Percentiles rank a stretch among this genome's conserved stretches.
phyloP scores from a whole-genome alignment of 768 basidiomycete genomes.

The Boletus coccyginus region DNA sequence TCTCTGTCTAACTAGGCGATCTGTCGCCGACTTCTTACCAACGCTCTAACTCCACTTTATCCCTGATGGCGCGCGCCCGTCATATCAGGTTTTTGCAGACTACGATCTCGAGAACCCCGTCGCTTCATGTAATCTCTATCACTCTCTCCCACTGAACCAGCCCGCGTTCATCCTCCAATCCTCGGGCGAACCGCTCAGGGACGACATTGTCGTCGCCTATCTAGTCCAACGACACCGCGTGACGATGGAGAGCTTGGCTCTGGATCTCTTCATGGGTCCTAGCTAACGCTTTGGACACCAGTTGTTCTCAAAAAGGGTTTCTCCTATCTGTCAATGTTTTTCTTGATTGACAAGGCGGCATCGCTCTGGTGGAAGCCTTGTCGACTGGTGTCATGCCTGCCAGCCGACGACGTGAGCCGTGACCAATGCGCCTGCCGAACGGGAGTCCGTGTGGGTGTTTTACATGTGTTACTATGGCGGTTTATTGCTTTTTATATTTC shows the following conservation, averaged over 20 bases:
- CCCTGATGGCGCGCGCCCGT: background rate
- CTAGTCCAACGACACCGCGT: slow-evolving; percentile 27
- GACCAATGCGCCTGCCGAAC: no score
- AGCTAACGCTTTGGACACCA: background rate
- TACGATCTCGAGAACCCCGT: slow-evolving; percentile 22
- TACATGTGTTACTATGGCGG: no score
- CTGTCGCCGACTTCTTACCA: background rate
- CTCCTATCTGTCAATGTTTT: background rate
- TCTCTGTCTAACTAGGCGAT: background rate
- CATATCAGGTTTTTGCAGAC: slow-evolving; percentile 21
- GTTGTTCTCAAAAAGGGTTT: background rate
- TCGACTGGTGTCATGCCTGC: background rate
- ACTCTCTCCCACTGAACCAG: background rate
- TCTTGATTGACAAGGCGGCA: background rate
- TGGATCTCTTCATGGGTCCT: slow-evolving; percentile 26
- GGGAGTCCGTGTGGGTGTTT: no score
- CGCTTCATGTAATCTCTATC: slow-evolving; percentile 22
- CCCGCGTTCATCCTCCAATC: slow-evolving; percentile 25
- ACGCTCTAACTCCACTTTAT: background rate
- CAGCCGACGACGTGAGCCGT: no score
- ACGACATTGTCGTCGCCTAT: slow-evolving; percentile 30
- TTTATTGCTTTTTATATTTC: no score
- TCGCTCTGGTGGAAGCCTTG: background rate
- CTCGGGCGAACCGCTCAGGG: slow-evolving; percentile 25
- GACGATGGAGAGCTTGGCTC: slow-evolving; percentile 20